Base-by-base conservation (phyloP, 106 monocot genomes). In the Triglochin maritima region DNA sequence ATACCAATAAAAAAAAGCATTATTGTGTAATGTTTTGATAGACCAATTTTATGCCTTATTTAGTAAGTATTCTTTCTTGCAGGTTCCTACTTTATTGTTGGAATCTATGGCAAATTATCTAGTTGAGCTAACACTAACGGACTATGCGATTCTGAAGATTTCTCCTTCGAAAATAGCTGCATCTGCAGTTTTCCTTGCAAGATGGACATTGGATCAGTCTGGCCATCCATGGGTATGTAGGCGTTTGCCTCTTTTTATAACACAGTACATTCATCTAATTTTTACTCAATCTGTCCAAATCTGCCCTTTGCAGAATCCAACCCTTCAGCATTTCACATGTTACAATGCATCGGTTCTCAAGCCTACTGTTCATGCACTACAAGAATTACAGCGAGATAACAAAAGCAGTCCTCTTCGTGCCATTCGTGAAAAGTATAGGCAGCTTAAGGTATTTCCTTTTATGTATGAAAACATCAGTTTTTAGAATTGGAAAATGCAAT, bases 171-270 rank as follows among this genome's bases (percentile, higher is more conserved):
- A 69, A 2, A 73, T 87, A 9, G 89, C 94, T 76, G 80, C 94
- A 53, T 81, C 94, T 67, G 82, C 94, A 11, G 79, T 94, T 6
- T 89, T 94, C 54, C 89, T 94, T 69, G 89, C 89, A 13, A 78
- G 72, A 79, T 89, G 89, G 89, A 94, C 94, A 12, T 42, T 94
- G 17, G 80, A 94, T 49, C 89, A 87, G 58, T 87, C 89, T 65
- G 54, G 71, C 49, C 74, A 78, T 44, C 94, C 89, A 47, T 94
- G 94, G 94, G 94, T 94, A 6, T 15, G 77, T 67, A 11, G 64
- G 6, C 57, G 3, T 65, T 6, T 48, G 17, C 17, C n/a, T 0
- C 13, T 7, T 52, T 11, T 41, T 65, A 42, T 78, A 44, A 15
- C 7, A 46, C 50, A 53, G 44, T 49, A 52, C 7, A 29, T 10